Percentiles rank a stretch among this genome's conserved stretches.
Evolutionary conservation across 495 filamentous ascomycete species (phyloP).

Genomic region (Xylaria venustula): DNA sequence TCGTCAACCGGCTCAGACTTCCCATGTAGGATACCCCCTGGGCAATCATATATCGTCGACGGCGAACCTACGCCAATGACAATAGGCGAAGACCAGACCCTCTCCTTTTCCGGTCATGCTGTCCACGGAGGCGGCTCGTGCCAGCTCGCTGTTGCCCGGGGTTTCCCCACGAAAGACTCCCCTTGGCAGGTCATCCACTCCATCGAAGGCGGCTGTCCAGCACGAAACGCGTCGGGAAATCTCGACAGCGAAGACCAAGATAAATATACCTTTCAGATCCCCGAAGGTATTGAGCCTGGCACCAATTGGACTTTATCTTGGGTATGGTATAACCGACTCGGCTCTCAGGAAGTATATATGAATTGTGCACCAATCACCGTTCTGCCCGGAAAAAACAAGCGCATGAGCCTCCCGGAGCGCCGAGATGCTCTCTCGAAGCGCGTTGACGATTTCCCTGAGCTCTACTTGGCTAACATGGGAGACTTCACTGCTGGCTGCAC

Average conservation of each 20-base stretch:
- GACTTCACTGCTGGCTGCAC: slow-evolving; percentile 53
- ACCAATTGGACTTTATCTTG: slow-evolving; percentile 70
- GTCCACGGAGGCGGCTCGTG: slow-evolving; percentile 86
- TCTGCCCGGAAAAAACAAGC: slow-evolving; percentile 20
- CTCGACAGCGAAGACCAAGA: slow-evolving; percentile 26
- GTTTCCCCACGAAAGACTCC: slow-evolving; percentile 51
- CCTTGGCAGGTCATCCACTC: slow-evolving; percentile 79
- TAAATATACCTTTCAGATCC: slow-evolving; percentile 58
- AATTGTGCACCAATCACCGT: slow-evolving; percentile 26
- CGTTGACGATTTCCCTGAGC: slow-evolving; percentile 60
- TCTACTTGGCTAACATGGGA: slow-evolving; percentile 76
- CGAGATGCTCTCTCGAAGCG: slow-evolving; percentile 28
- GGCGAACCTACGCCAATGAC: slow-evolving; percentile 40
- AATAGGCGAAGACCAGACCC: slow-evolving; percentile 52
- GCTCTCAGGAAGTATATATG: slow-evolving; percentile 53
- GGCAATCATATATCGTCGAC: slow-evolving; percentile 35
- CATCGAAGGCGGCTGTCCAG: slow-evolving; percentile 75
- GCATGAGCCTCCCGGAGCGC: slow-evolving; percentile 43
- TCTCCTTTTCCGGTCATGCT: slow-evolving; percentile 59
- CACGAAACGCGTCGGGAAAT: slow-evolving; percentile 45
- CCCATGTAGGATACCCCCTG: slow-evolving; percentile 66
- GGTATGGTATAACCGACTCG: slow-evolving; percentile 12
- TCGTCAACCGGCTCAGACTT: slow-evolving; percentile 59
- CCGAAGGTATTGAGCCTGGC: slow-evolving; percentile 50
- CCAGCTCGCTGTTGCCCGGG: slow-evolving; percentile 72